Conservation (phyloP, 2,329 filamentous ascomycete species). For the Penicillium sp. region DNA sequence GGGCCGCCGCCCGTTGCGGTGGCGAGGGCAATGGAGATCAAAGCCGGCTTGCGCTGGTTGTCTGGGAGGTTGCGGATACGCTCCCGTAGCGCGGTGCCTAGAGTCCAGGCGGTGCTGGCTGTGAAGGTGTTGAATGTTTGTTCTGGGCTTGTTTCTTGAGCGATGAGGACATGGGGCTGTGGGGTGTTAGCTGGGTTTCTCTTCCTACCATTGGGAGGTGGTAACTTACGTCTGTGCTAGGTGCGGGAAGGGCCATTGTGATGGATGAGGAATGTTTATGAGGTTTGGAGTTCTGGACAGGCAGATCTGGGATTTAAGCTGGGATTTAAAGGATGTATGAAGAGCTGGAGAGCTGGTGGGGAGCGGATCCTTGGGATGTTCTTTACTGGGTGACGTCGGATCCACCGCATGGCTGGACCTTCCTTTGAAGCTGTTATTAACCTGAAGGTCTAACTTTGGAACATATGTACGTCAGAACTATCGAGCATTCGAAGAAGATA, state of each 20-base stretch:
- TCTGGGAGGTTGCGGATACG: conserved; percentile 35
- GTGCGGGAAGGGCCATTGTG: conserved; percentile 28
- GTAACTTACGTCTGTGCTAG: conserved; percentile 29
- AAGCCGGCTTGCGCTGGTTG: conserved; percentile 33
- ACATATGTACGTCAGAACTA: no score
- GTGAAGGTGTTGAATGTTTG: conserved; percentile 38
- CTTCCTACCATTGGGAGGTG: neutral
- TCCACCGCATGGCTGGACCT: conserved; percentile 11
- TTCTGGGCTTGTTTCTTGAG: conserved; percentile 28
- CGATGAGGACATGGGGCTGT: conserved; percentile 26
- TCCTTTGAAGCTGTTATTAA: conserved; percentile 3
- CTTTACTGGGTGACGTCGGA: conserved; percentile 4
- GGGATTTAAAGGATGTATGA: neutral
- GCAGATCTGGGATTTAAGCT: neutral
- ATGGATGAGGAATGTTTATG: neutral
- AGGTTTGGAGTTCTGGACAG: neutral
- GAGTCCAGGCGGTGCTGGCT: conserved; percentile 34
- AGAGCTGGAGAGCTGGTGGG: neutral
- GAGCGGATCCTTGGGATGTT: neutral
- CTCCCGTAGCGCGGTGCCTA: conserved; percentile 37
- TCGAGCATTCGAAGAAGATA: no score
- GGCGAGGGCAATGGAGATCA: conserved; percentile 38
- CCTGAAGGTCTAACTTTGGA: no score
- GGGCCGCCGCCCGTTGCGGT: conserved; percentile 23
- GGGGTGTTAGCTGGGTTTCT: neutral